These are phyloP conservation scores for Hermanozyma aechmeae DNA, from an alignment of 805 yeast species.

Conservation along the genomic window DNA sequence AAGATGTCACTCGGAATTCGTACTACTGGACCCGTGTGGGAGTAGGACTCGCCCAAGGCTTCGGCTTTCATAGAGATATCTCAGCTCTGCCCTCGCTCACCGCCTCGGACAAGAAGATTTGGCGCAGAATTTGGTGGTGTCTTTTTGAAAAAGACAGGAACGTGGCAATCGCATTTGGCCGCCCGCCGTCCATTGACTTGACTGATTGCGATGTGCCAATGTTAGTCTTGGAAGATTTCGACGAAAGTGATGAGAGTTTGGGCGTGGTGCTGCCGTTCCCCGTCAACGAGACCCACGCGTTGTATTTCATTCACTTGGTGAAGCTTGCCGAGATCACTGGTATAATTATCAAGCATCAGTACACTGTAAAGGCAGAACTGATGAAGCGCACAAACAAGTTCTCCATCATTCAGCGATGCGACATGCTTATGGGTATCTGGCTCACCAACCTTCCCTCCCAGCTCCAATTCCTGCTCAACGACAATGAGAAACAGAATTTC, in stretches of 20 bases:
- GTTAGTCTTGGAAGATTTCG: slow-evolving; percentile 57
- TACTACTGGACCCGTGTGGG: slow-evolving; percentile 67
- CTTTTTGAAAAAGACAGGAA: slow-evolving; percentile 62
- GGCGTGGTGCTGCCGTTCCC: slow-evolving; percentile 33
- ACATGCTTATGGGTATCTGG: slow-evolving; percentile 72
- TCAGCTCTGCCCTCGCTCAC: slow-evolving; percentile 30
- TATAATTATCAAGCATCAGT: slow-evolving; percentile 58
- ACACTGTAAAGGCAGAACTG: slow-evolving; percentile 58
- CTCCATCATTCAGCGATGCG: slow-evolving; percentile 54
- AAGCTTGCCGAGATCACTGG: slow-evolving; percentile 67
- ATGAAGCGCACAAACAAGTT: slow-evolving; percentile 35
- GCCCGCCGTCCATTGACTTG: slow-evolving; percentile 59
- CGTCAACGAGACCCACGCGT: slow-evolving; percentile 38
- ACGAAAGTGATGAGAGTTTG: slow-evolving; percentile 35
- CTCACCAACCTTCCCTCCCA: slow-evolving; percentile 56
- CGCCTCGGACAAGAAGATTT: slow-evolving; percentile 34
- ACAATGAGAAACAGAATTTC: slow-evolving; percentile 43
- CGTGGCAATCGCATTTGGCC: slow-evolving; percentile 64
- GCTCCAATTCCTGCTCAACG: slow-evolving; percentile 52
- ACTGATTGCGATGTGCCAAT: slow-evolving; percentile 74
- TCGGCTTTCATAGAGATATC: slow-evolving; percentile 62
- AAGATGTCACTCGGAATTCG: slow-evolving; percentile 55
- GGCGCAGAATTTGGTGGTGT: slow-evolving; percentile 73
- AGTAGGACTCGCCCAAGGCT: slow-evolving; percentile 60
- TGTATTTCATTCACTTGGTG: slow-evolving; percentile 52